phyloP scores from a whole-genome alignment of 164 flowering plant genomes.

The Berberis vulgaris region DNA sequence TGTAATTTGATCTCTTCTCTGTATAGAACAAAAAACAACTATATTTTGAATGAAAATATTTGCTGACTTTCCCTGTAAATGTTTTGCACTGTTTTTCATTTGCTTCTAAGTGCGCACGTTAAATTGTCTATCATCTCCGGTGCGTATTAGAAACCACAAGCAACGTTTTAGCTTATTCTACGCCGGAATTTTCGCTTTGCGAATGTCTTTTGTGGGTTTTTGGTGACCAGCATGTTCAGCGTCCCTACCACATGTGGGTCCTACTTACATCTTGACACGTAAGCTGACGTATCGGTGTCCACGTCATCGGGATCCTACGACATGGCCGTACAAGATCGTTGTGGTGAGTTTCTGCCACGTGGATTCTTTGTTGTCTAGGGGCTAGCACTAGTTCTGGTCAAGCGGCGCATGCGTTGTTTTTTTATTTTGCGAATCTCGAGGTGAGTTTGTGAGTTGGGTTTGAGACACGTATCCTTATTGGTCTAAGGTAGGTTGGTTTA shows the following conservation, averaged over 20 bases:
- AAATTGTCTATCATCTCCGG: not conserved
- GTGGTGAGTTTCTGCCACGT: too few species aligned
- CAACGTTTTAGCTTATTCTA: too few species aligned
- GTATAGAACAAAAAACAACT: constrained; percentile 13
- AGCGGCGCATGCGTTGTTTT: not conserved
- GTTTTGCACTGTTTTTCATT: not conserved
- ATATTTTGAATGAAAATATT: not conserved
- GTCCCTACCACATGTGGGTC: not conserved
- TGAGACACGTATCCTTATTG: too few species aligned
- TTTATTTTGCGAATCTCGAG: not conserved
- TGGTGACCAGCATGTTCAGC: too few species aligned
- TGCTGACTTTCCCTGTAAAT: too few species aligned
- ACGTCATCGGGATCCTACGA: too few species aligned
- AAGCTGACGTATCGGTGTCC: too few species aligned
- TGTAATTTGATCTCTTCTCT: constrained; percentile 15
- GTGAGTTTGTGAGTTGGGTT: too few species aligned
- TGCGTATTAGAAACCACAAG: not conserved
- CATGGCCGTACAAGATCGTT: too few species aligned
- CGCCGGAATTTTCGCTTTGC: not conserved
- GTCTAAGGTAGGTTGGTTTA: too few species aligned
- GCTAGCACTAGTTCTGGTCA: not conserved
- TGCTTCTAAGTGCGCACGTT: not conserved
- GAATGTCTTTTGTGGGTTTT: not conserved
- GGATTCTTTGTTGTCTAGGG: too few species aligned
- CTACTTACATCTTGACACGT: too few species aligned